phyloP scores from a whole-genome alignment of 805 yeast genomes.

The Kregervanrija delftensis region DNA sequence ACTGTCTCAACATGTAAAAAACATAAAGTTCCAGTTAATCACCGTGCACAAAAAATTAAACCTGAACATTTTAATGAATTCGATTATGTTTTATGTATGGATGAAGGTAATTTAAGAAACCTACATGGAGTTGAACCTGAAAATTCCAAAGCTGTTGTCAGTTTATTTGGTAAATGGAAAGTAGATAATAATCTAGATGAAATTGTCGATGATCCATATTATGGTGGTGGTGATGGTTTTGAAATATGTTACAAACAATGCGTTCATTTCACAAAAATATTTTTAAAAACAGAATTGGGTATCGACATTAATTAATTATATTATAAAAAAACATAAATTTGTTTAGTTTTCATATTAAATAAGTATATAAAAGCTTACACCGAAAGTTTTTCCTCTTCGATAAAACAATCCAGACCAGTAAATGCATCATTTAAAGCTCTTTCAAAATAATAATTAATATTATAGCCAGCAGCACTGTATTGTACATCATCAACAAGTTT shows the following conservation, averaged over 20 bases:
- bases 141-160: constrained; percentile 40
- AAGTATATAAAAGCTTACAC: neutral
- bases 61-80: constrained; percentile 45
- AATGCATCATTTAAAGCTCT: constrained; percentile 84
- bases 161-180: constrained; percentile 78
- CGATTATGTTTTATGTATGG: constrained; percentile 70
- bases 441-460: constrained; percentile 59
- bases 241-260: constrained; percentile 74
- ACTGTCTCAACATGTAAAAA: constrained; percentile 59
- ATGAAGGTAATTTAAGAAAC: constrained; percentile 49
- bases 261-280: constrained; percentile 65
- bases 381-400: constrained; percentile 47
- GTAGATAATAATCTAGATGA: constrained; percentile 40
- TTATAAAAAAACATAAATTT: too few relatives aligned
- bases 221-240: constrained; percentile 81
- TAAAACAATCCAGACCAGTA: constrained; percentile 77
- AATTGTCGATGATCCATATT: constrained; percentile 86
- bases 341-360: constrained; percentile 3
- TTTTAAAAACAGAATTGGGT: constrained; percentile 43
- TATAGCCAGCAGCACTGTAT: constrained; percentile 82
- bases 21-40: constrained; percentile 70
- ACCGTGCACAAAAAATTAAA: constrained; percentile 64
- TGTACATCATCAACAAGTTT: constrained; percentile 43
- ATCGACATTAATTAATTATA: neutral
- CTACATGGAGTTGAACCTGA: constrained; percentile 48